These are phyloP conservation scores for Mesotaenium endlicherianum DNA, from an alignment of 139 green algal species.

Conservation along the genomic window DNA sequence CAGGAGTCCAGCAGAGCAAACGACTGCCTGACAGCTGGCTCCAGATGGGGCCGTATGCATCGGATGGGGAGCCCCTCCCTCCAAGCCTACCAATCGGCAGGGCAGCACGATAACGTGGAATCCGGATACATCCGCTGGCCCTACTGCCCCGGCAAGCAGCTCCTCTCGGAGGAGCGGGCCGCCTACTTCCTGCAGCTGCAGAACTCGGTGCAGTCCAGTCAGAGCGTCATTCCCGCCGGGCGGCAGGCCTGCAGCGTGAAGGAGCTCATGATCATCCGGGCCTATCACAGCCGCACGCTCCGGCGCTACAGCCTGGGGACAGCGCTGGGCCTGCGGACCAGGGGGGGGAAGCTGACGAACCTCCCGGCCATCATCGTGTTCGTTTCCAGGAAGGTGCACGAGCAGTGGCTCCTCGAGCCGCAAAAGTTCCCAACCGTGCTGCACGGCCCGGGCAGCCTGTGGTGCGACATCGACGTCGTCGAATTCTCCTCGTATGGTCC, in stretches of 20 bases:
- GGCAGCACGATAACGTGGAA: constrained; percentile 1
- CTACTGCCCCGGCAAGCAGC: background rate
- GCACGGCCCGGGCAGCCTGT: constrained; percentile 18
- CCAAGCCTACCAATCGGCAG: constrained; percentile 14
- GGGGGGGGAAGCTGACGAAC: constrained; percentile 6
- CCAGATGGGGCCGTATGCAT: no score
- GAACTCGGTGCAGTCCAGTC: background rate
- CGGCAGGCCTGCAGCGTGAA: background rate
- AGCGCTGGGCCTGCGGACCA: constrained; percentile 21
- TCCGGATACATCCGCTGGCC: constrained; percentile 17
- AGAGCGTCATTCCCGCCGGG: background rate
- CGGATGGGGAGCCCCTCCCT: constrained; percentile 10
- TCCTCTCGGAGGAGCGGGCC: background rate
- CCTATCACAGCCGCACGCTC: constrained; percentile 21
- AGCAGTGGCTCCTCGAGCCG: constrained; percentile 16
- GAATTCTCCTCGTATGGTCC: constrained; percentile 26
- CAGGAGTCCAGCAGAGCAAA: no score
- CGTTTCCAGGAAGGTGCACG: constrained; percentile 26
- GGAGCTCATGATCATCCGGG: constrained; percentile 41
- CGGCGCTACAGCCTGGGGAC: constrained; percentile 35
- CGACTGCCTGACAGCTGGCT: no score
- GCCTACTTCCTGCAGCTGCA: constrained; percentile 9
- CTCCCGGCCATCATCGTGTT: constrained; percentile 32
- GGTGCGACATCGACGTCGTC: constrained; percentile 31
- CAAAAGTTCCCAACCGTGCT: constrained; percentile 21